A percentile compares a stretch with the other conserved stretches of the same genome.
These are phyloP conservation scores for Ceratopteris richardii DNA, from an alignment of 75 land plant genomes.

Conservation along the genomic window DNA sequence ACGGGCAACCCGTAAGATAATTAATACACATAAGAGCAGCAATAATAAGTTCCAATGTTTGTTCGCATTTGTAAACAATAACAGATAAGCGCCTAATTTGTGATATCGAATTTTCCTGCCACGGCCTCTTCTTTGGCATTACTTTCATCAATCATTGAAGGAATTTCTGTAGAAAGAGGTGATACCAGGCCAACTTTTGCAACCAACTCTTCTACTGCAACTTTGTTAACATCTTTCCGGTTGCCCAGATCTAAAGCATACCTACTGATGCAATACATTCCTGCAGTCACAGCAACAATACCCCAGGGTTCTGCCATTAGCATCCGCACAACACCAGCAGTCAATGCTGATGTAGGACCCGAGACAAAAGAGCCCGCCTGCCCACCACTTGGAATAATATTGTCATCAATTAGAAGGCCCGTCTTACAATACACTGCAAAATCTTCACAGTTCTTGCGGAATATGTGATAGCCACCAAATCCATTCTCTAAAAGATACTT, in stretches of 20 bases:
- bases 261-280: constrained; percentile 80
- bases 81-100: too few relatives aligned
- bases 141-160: too few relatives aligned
- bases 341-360: constrained; percentile 67
- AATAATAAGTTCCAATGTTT: too few relatives aligned
- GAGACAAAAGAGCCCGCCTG: constrained; percentile 73
- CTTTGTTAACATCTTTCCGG: constrained; percentile 71
- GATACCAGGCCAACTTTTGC: too few relatives aligned
- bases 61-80: too few relatives aligned
- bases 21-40: too few relatives aligned
- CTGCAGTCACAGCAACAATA: constrained; percentile 61
- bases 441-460: constrained; percentile 34
- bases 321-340: constrained; percentile 53
- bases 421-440: constrained; percentile 41
- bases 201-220: constrained; percentile 74
- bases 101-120: too few relatives aligned
- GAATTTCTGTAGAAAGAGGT: too few relatives aligned
- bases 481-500: constrained; percentile 27
- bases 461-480: constrained; percentile 27
- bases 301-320: constrained; percentile 66
- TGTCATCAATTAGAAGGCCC: constrained; percentile 30
- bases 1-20: too few relatives aligned
- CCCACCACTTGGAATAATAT: constrained; percentile 63
- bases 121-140: too few relatives aligned
- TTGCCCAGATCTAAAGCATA: constrained; percentile 85